Evolutionary conservation across 805 yeast species (phyloP), one percentile per base, ranked within the genome.

Genomic region (Schwanniomyces occidentalis): DNA sequence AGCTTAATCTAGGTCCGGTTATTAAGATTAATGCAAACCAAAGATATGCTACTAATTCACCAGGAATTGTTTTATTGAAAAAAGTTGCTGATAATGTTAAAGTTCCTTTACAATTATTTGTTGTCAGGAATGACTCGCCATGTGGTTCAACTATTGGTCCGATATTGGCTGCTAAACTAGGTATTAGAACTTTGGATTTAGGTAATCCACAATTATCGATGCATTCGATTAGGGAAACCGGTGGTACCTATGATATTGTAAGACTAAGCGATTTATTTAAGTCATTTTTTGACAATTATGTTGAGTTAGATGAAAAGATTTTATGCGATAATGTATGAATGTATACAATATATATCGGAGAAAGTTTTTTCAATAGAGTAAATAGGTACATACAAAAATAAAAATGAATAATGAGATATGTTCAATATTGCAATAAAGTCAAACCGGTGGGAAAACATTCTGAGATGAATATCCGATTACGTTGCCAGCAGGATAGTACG

Each of bases 111-210:
- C 99, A 91, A 61, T 61, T 89, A 37, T 88, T 91, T 65, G 97
- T 90, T n/a, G 95, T 85, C 17, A 76, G 91, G 37, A 93, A 91
- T 58, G 95, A 85, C 54, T 80, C 95, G 2, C 87, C 96, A 3
- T 91, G 98, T 63, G 99, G 99, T 3, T 83, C 95, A 2, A 91
- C 99, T 2, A 91, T 91, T 52, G 99, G 98, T 1, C 98, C 98
- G 14, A 85, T 90, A 60, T 67, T 91, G 38, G 83, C 96, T 22
- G 82, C 95, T 3, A 84, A 84, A 47, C 72, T 89, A 24, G 98
- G 98, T 34, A 74, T 90, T 32, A 75, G 93, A 54, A 86, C 96
- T 3, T 62, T 90, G 41, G 98, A 90, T 60, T 62, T 90, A 34
- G 98, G 98, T 38, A 87, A 86, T 51, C 95, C 96, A 1, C 93